Percentiles rank a stretch among this genome's conserved stretches.
phyloP scores from a whole-genome alignment of 1,284 basidiomycete genomes.

The Ganoderma lucidum region DNA sequence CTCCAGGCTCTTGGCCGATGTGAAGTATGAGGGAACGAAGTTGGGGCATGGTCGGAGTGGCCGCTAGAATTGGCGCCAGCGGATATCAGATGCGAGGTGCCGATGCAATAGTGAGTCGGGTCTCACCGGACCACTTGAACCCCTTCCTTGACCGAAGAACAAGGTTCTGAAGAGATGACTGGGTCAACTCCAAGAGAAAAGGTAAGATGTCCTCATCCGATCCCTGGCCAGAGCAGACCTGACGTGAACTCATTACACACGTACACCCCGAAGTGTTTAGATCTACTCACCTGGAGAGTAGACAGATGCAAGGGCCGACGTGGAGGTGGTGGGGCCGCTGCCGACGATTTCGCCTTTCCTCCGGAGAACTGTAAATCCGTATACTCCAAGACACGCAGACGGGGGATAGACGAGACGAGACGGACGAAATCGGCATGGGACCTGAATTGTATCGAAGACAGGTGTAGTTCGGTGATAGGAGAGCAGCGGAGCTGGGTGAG shows the following conservation, averaged over 20 bases:
- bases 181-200: neutral
- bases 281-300: neutral
- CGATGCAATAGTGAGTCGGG: neutral
- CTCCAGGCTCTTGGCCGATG: neutral
- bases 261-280: neutral
- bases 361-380: neutral
- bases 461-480: neutral
- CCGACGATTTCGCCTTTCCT: neutral
- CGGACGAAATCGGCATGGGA: neutral
- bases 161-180: neutral
- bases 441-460: neutral
- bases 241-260: neutral
- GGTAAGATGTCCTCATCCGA: neutral
- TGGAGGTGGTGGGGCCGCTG: neutral
- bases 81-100: no score
- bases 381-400: neutral
- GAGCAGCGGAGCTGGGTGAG: neutral
- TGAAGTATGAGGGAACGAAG: neutral
- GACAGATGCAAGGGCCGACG: neutral
- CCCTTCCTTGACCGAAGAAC: neutral
- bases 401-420: neutral
- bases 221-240: neutral
- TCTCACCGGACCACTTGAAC: neutral
- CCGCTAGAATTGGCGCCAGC: neutral
- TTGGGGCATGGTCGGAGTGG: neutral